Percentiles rank a stretch among this genome's conserved stretches.
Evolutionary conservation across 2,329 filamentous ascomycete genomes (phyloP).

Genomic region (Penicillium sp.): DNA sequence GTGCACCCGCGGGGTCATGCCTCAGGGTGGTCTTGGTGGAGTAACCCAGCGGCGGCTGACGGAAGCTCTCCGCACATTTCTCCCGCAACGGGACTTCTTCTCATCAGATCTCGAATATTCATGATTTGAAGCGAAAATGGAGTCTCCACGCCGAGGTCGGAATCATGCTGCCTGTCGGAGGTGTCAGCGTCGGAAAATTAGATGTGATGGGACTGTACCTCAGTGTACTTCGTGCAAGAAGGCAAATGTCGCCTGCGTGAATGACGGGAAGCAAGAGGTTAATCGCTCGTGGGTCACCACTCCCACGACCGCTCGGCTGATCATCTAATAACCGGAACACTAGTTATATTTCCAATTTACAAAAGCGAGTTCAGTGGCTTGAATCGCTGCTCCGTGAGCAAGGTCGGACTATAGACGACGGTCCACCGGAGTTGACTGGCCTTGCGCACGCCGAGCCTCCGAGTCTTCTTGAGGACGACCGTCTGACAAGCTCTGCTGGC

Average conservation of each 20-base stretch:
- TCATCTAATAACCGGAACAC: neutral
- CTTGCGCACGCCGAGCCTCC: conserved; percentile 2
- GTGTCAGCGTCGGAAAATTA: conserved; percentile 57
- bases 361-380: conserved; percentile 51
- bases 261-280: conserved; percentile 51
- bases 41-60: neutral
- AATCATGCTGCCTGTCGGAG: conserved; percentile 39
- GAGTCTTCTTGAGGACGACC: neutral
- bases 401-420: conserved; percentile 47
- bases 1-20: neutral
- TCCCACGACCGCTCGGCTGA: neutral
- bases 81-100: neutral
- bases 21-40: too few relatives aligned
- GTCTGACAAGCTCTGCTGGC: neutral
- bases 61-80: conserved; percentile 11
- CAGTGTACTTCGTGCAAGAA: conserved; percentile 51
- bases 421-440: conserved; percentile 13
- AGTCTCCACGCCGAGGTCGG: conserved; percentile 33
- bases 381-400: conserved; percentile 49
- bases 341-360: conserved; percentile 45
- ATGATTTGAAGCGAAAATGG: conserved; percentile 21
- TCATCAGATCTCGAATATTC: neutral
- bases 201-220: conserved; percentile 52
- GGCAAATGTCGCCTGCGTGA: conserved; percentile 47
- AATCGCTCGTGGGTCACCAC: conserved; percentile 44